Conservation (phyloP, 176 grass and related monocot genomes). For the Eleusine coracana region DNA sequence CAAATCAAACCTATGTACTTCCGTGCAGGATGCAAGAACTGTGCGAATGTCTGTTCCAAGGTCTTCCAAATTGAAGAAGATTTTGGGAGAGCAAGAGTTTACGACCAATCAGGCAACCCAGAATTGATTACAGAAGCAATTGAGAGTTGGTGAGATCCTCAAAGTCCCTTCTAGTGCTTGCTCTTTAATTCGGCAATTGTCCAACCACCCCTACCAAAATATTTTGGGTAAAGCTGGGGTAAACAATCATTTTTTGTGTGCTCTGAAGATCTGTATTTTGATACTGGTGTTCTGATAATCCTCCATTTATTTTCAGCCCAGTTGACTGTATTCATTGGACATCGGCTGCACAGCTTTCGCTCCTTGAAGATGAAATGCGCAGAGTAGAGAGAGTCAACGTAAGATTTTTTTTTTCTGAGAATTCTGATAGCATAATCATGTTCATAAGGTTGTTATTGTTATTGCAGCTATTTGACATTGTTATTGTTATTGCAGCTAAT, state of each 20-base stretch:
- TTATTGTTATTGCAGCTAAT: neutral
- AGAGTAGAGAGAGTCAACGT: slow-evolving; percentile 96
- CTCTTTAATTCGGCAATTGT: neutral
- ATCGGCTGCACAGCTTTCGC: slow-evolving; percentile 89
- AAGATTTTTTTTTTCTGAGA: slow-evolving; percentile 27
- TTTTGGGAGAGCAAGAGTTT: slow-evolving; percentile 86
- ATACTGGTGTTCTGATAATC: slow-evolving; percentile 38
- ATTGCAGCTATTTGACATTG: neutral
- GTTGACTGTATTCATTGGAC: slow-evolving; percentile 99
- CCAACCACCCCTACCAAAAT: neutral
- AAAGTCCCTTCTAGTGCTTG: neutral
- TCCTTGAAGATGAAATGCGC: slow-evolving; percentile 99
- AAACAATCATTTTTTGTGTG: neutral
- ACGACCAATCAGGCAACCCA: slow-evolving; percentile 65
- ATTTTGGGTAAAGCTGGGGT: neutral
- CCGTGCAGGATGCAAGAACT: slow-evolving; percentile 92
- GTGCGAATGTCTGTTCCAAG: slow-evolving; percentile 83
- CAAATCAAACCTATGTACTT: slow-evolving; percentile 20
- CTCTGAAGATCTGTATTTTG: neutral
- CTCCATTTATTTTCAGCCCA: slow-evolving; percentile 62
- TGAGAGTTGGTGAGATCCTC: slow-evolving; percentile 76
- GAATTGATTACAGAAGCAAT: slow-evolving; percentile 80
- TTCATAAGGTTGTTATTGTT: neutral
- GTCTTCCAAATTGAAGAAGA: slow-evolving; percentile 92
- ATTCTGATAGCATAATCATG: neutral